Evolutionary conservation across 1,284 basidiomycete species (phyloP).

Genomic region (Pseudozyma hubeiensis): DNA sequence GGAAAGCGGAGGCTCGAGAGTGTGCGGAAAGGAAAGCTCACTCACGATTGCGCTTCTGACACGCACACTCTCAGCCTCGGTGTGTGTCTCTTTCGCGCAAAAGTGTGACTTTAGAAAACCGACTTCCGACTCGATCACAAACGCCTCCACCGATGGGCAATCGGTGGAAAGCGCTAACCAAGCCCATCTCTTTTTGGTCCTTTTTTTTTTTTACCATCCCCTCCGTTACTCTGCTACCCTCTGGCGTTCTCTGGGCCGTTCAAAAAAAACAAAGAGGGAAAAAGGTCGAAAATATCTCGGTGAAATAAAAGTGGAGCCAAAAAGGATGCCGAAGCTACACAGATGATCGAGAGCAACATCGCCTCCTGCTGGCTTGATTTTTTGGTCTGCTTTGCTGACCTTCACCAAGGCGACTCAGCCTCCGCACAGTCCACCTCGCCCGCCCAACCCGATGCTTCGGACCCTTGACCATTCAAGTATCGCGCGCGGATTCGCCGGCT

Average conservation of each 20-base stretch:
- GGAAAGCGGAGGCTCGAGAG: background rate
- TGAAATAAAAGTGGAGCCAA: conserved; percentile 7
- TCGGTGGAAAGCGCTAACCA: conserved; percentile 8
- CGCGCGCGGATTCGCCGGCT: no score
- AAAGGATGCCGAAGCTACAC: background rate
- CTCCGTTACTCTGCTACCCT: no score
- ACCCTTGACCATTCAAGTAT: no score
- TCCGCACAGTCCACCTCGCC: conserved; percentile 11
- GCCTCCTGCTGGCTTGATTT: no score
- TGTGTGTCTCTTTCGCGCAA: background rate
- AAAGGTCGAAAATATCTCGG: background rate
- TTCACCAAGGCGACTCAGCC: conserved; percentile 7
- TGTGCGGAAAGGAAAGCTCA: background rate
- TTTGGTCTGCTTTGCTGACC: no score
- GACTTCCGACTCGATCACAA: conserved; percentile 47
- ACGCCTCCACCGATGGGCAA: background rate
- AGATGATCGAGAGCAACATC: background rate
- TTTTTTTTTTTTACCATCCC: conserved; percentile 9
- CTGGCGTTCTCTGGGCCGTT: no score
- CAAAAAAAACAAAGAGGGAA: background rate
- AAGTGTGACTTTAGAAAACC: conserved; percentile 23
- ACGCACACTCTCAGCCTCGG: conserved; percentile 8
- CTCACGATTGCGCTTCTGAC: background rate
- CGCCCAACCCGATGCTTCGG: no score
- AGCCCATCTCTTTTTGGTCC: conserved; percentile 2